A percentile compares a stretch with the other conserved stretches of the same genome.
Evolutionary conservation across 306 rosid species (phyloP).

Genomic region (Prinsepia uniflora): DNA sequence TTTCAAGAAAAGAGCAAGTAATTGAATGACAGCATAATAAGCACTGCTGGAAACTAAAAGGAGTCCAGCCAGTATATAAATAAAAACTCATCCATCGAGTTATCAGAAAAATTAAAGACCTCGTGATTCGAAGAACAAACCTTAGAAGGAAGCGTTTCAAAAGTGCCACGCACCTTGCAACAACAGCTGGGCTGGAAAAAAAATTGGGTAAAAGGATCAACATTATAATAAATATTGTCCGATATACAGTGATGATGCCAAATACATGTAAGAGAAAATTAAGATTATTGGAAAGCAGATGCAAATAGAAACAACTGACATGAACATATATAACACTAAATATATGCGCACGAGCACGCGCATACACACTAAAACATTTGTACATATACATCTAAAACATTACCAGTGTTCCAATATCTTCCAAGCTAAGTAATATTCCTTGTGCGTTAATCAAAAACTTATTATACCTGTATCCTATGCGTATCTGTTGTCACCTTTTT

Average conservation of each 20-base stretch:
- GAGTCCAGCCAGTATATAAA: conserved; percentile 5
- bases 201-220: conserved; percentile 27
- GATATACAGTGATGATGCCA: conserved; percentile 17
- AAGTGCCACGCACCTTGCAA: conserved; percentile 90
- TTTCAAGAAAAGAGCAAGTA: background rate
- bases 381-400: background rate
- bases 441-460: background rate
- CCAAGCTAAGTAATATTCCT: background rate
- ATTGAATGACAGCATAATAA: background rate
- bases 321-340: background rate
- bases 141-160: conserved; percentile 87
- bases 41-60: background rate
- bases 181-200: conserved; percentile 92
- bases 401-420: background rate
- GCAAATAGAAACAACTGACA: conserved; percentile 1
- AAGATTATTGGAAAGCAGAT: background rate
- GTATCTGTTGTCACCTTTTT: background rate
- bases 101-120: conserved; percentile 17
- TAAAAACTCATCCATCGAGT: conserved; percentile 19
- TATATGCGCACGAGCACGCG: background rate
- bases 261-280: conserved; percentile 19
- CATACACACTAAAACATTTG: background rate
- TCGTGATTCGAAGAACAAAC: conserved; percentile 45
- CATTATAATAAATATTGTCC: conserved; percentile 1
- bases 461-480: background rate